These are phyloP conservation scores for Boletus edulis DNA, from an alignment of 768 basidiomycete genomes.

Conservation along the genomic window DNA sequence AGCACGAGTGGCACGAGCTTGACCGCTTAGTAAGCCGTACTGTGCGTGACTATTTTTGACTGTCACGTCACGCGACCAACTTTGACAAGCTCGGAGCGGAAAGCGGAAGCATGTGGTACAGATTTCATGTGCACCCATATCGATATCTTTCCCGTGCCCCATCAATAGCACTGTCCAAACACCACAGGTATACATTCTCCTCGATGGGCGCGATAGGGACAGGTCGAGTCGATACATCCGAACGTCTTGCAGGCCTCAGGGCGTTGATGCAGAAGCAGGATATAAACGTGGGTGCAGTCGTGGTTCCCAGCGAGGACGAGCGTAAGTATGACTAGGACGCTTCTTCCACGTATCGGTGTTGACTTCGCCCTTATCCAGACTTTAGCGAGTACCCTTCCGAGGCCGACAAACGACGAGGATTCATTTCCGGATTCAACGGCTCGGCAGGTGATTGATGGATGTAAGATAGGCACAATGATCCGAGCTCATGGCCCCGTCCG, in stretches of 20 bases:
- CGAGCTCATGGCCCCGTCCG: conserved; percentile 5
- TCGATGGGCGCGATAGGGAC: conserved; percentile 38
- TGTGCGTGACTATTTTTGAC: neutral
- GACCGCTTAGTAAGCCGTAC: no score
- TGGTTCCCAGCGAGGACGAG: conserved; percentile 91
- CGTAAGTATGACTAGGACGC: conserved; percentile 48
- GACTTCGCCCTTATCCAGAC: conserved; percentile 44
- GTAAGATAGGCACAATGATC: neutral
- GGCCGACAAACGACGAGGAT: conserved; percentile 81
- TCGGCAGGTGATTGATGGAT: conserved; percentile 66
- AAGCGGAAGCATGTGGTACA: conserved; percentile 29
- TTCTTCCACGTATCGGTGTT: neutral
- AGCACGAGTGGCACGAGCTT: no score
- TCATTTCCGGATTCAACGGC: conserved; percentile 92
- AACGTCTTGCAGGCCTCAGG: conserved; percentile 61
- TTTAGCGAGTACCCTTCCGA: conserved; percentile 86
- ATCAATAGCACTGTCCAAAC: neutral
- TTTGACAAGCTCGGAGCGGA: conserved; percentile 15
- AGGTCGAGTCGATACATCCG: conserved; percentile 57
- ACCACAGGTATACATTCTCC: conserved; percentile 3
- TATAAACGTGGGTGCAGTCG: conserved; percentile 62
- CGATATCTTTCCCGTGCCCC: conserved; percentile 23
- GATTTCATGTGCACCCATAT: conserved; percentile 12
- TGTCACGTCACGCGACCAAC: conserved; percentile 4
- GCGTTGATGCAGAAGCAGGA: conserved; percentile 63